Conservation (phyloP, 1,139 yeast species). For the Kodamaea plutei region DNA sequence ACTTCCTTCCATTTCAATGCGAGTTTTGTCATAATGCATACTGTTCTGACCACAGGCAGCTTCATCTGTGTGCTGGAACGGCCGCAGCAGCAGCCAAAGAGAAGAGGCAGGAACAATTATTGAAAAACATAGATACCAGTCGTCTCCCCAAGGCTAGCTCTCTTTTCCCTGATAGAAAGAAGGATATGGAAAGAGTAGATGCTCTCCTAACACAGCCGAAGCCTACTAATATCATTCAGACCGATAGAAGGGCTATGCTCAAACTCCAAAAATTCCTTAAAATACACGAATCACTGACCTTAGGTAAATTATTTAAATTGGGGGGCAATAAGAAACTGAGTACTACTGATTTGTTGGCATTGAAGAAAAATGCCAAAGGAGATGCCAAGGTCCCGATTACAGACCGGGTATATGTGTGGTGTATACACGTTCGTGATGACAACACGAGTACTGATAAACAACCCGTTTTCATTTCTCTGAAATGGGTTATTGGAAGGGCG, state of each 20-base stretch:
- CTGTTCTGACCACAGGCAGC: constrained; percentile 54
- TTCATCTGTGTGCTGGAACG: constrained; percentile 41
- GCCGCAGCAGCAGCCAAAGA: constrained; percentile 4
- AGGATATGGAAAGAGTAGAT: constrained; percentile 38
- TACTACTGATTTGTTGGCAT: constrained; percentile 13
- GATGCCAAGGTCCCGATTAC: constrained; percentile 50
- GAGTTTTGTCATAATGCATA: constrained; percentile 50
- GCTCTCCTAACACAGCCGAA: constrained; percentile 23
- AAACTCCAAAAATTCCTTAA: constrained; percentile 47
- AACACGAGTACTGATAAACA: constrained; percentile 5
- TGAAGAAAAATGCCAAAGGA: constrained; percentile 61
- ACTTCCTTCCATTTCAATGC: constrained; percentile 68
- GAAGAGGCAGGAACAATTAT: constrained; percentile 1
- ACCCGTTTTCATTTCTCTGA: constrained; percentile 52
- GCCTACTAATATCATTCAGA: constrained; percentile 27
- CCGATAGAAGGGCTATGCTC: constrained; percentile 33
- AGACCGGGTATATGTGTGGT: constrained; percentile 64
- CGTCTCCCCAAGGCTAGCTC: constrained; percentile 32
- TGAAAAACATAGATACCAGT: constrained; percentile 7
- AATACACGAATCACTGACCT: constrained; percentile 13
- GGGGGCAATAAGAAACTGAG: constrained; percentile 10
- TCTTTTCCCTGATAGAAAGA: constrained; percentile 55
- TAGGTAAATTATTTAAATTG: constrained; percentile 15
- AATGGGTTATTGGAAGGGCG: constrained; percentile 76
- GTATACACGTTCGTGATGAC: constrained; percentile 31